Conservation (phyloP, 1,284 basidiomycete genomes). For the Laetiporus sulphureus region DNA sequence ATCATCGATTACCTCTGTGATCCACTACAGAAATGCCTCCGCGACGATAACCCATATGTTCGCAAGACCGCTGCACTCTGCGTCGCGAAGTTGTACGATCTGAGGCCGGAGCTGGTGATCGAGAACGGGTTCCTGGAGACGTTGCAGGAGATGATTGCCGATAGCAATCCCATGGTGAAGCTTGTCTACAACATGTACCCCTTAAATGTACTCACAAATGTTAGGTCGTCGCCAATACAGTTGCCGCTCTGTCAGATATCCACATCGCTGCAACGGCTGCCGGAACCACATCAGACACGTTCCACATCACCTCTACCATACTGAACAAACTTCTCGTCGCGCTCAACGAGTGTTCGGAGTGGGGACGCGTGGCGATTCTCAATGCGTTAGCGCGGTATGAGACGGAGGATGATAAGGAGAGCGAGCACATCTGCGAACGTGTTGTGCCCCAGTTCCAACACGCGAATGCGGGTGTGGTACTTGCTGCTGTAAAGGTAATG, state of each 20-base stretch:
- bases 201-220: slow-evolving; percentile 10
- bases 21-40: slow-evolving; percentile 85
- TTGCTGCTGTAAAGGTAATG: slow-evolving; percentile 95
- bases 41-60: slow-evolving; percentile 96
- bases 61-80: slow-evolving; percentile 95
- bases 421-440: slow-evolving; percentile 97
- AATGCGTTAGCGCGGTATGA: slow-evolving; percentile 83
- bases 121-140: slow-evolving; percentile 93
- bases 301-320: slow-evolving; percentile 76
- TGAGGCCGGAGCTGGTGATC: slow-evolving; percentile 91
- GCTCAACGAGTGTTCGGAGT: slow-evolving; percentile 97
- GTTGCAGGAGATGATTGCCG: slow-evolving; percentile 86
- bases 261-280: slow-evolving; percentile 58
- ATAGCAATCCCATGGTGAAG: slow-evolving; percentile 96
- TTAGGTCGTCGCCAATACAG: slow-evolving; percentile 93
- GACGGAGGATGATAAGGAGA: slow-evolving; percentile 85
- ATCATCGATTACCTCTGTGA: slow-evolving; percentile 98
- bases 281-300: slow-evolving; percentile 61
- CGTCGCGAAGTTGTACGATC: slow-evolving; percentile 94
- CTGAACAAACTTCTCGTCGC: slow-evolving; percentile 92
- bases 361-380: slow-evolving; percentile 93
- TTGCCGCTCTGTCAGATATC: slow-evolving; percentile 92
- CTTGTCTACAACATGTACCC: slow-evolving; percentile 5
- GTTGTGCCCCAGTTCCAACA: slow-evolving; percentile 99
- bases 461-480: slow-evolving; percentile 89